phyloP scores from a whole-genome alignment of 106 monocot species.

The Dioscorea zingiberensis region DNA sequence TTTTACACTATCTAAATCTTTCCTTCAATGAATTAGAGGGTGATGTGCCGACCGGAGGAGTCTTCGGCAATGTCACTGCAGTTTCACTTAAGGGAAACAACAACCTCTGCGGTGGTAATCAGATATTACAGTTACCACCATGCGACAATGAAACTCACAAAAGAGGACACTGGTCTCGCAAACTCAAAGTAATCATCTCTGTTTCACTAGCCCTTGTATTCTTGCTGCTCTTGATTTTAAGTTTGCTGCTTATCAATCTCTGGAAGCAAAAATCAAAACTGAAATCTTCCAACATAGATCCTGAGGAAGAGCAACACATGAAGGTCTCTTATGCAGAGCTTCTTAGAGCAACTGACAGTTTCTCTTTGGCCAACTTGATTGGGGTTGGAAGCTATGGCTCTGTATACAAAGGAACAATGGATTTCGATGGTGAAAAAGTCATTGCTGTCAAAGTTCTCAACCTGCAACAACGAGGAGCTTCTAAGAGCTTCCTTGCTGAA shows the following conservation, averaged over 20 bases:
- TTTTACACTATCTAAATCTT: conserved; percentile 13
- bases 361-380: conserved; percentile 24
- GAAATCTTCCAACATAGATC: background rate
- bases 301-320: background rate
- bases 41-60: conserved; percentile 12
- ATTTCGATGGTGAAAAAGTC: background rate
- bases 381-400: conserved; percentile 21
- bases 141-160: background rate
- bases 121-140: background rate
- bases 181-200: background rate
- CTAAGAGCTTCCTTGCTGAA: conserved; percentile 40
- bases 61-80: conserved; percentile 9
- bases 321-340: conserved; percentile 17
- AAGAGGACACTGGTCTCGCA: background rate
- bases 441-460: conserved; percentile 44
- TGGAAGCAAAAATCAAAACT: background rate
- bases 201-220: background rate
- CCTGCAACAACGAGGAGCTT: conserved; percentile 32
- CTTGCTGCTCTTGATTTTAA: background rate
- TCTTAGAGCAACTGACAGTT: conserved; percentile 22
- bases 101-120: conserved; percentile 14
- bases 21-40: conserved; percentile 22
- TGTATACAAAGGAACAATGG: conserved; percentile 14
- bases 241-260: background rate
- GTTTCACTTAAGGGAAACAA: conserved; percentile 12